phyloP scores from a whole-genome alignment of 805 yeast species.

The Myxozyma monticola region DNA sequence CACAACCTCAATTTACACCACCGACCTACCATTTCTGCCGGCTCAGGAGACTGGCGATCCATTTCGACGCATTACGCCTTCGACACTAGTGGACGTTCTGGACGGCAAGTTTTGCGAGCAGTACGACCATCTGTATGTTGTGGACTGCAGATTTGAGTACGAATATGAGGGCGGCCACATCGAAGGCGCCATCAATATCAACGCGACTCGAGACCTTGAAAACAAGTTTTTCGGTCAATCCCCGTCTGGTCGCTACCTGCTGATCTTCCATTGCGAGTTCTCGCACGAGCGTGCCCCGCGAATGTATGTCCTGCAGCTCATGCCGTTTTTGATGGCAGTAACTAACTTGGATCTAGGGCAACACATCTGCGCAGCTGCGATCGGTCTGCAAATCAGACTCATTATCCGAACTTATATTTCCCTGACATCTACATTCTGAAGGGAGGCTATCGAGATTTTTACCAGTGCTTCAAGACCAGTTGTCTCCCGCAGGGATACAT shows the following conservation, averaged over 20 bases:
- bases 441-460: slow-evolving; percentile 88
- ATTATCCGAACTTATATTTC: slow-evolving; percentile 77
- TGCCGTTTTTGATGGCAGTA: not conserved
- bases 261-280: slow-evolving; percentile 93
- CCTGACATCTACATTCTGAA: slow-evolving; percentile 88
- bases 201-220: slow-evolving; percentile 69
- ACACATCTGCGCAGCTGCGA: slow-evolving; percentile 80
- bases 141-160: slow-evolving; percentile 92
- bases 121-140: slow-evolving; percentile 58
- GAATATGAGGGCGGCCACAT: slow-evolving; percentile 95
- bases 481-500: slow-evolving; percentile 80
- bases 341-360: slow-evolving; percentile 47
- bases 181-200: slow-evolving; percentile 73
- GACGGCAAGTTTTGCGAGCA: slow-evolving; percentile 53
- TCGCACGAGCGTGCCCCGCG: slow-evolving; percentile 91
- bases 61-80: slow-evolving; percentile 66
- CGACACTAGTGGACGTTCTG: slow-evolving; percentile 57
- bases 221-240: slow-evolving; percentile 46
- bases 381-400: slow-evolving; percentile 66
- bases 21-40: slow-evolving; percentile 9
- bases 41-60: slow-evolving; percentile 45
- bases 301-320: slow-evolving; percentile 42
- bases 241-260: slow-evolving; percentile 45
- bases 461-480: slow-evolving; percentile 52
- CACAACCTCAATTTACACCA: not conserved